Percentiles rank a stretch among this genome's conserved stretches.
These are phyloP conservation scores for Erodium texanum DNA, from an alignment of 441 rosid species.

Conservation along the genomic window DNA sequence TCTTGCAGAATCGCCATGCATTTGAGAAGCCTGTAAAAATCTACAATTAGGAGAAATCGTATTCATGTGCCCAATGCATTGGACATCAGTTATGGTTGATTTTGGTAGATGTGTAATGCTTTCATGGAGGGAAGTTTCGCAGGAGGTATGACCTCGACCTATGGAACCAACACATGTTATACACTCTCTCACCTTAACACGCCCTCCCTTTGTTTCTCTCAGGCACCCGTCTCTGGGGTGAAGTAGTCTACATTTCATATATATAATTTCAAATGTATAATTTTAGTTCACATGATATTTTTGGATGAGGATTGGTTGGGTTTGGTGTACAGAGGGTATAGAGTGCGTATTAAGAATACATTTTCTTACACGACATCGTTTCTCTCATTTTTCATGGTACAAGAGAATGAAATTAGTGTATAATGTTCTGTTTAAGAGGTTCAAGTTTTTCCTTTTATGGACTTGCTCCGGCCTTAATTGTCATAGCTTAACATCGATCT, in stretches of 20 bases:
- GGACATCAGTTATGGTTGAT: conserved; percentile 13
- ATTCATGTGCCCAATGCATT: conserved; percentile 10
- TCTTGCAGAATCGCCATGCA: conserved; percentile 55
- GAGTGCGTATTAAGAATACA: not conserved
- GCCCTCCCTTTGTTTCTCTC: conserved; percentile 9
- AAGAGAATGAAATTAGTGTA: conserved; percentile 20
- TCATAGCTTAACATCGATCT: no score
- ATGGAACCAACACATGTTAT: conserved; percentile 13
- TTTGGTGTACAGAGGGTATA: conserved; percentile 35
- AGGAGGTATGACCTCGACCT: conserved; percentile 13
- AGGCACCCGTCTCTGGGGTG: conserved; percentile 19
- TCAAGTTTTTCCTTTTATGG: no score
- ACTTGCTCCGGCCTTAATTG: no score
- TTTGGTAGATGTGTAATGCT: conserved; percentile 24
- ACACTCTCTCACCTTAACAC: conserved; percentile 10
- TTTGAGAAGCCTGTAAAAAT: conserved; percentile 60
- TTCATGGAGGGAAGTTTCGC: conserved; percentile 9
- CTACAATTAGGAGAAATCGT: conserved; percentile 31
- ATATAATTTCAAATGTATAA: conserved; percentile 25
- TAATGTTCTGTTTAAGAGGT: conserved; percentile 16
- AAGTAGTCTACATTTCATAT: conserved; percentile 18
- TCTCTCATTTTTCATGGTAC: conserved; percentile 8
- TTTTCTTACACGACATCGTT: conserved; percentile 4
- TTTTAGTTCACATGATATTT: conserved; percentile 27
- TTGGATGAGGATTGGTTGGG: conserved; percentile 21